Percentiles rank a stretch among this genome's conserved stretches.
Evolutionary conservation across 2,329 filamentous ascomycete genomes (phyloP).

Genomic region (Diaporthe nobilis): DNA sequence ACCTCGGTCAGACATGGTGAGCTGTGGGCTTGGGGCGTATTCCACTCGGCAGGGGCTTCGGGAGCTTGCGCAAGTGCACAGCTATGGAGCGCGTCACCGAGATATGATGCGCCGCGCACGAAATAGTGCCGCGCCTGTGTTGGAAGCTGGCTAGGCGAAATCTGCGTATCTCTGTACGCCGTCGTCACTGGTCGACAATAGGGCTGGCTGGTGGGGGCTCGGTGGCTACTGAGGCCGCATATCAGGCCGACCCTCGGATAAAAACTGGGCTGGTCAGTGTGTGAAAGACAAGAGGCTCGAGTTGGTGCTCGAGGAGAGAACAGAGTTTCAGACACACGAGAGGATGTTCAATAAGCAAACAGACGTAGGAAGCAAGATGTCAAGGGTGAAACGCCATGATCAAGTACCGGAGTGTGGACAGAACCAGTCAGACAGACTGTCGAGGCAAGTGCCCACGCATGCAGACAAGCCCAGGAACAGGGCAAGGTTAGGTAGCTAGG

Average conservation of each 20-base stretch:
- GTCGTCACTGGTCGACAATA: constrained; percentile 35
- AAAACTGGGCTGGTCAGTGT: constrained; percentile 35
- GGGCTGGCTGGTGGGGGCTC: constrained; percentile 37
- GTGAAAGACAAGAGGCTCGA: constrained; percentile 18
- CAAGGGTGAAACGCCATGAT: constrained; percentile 40
- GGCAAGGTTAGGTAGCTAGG: constrained; percentile 6
- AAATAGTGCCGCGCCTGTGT: constrained; percentile 4
- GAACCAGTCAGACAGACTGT: constrained; percentile 40
- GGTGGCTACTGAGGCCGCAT: constrained; percentile 41
- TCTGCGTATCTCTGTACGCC: constrained; percentile 33
- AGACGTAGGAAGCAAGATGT: constrained; percentile 29
- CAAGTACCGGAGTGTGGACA: constrained; percentile 36
- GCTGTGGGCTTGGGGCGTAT: constrained; percentile 39
- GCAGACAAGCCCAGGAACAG: constrained; percentile 31
- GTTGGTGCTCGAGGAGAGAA: constrained; percentile 13
- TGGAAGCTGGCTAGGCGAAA: constrained; percentile 1
- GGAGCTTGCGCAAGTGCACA: constrained; percentile 44
- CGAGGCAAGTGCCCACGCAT: constrained; percentile 28
- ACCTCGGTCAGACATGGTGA: constrained; percentile 62
- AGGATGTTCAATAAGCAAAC: constrained; percentile 30
- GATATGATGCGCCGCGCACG: background rate
- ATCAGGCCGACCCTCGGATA: constrained; percentile 40
- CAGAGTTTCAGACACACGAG: constrained; percentile 38
- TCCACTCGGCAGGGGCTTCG: constrained; percentile 29
- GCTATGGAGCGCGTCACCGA: constrained; percentile 18